Conservation (phyloP, 495 filamentous ascomycete genomes). For the Pseudomonodictys pantanalensis region DNA sequence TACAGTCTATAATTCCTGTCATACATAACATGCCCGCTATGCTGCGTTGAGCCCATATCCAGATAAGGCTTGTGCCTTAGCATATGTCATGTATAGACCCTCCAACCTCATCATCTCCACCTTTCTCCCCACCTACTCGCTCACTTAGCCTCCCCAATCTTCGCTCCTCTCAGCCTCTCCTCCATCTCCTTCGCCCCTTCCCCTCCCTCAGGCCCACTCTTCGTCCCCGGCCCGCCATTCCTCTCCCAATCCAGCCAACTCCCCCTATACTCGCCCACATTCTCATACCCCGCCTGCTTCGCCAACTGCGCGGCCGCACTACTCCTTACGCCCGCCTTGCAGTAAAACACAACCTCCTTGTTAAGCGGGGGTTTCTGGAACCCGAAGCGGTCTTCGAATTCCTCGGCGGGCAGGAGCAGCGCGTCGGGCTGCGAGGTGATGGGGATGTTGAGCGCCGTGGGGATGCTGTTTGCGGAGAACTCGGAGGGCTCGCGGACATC, state of each 20-base stretch:
- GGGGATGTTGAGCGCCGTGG: slow-evolving; percentile 74
- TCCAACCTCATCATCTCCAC: too few species aligned
- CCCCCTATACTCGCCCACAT: slow-evolving; percentile 76
- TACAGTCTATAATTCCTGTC: too few species aligned
- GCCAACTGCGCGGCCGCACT: slow-evolving; percentile 78
- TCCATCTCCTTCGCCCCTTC: too few species aligned
- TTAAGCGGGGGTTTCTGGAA: slow-evolving; percentile 58
- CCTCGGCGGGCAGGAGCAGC: slow-evolving; percentile 66
- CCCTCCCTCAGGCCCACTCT: not conserved
- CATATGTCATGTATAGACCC: too few species aligned
- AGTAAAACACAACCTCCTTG: slow-evolving; percentile 79
- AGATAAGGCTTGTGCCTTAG: too few species aligned
- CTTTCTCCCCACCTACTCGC: too few species aligned
- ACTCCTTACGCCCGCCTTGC: slow-evolving; percentile 83
- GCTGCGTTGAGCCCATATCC: too few species aligned
- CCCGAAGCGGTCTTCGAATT: slow-evolving; percentile 74
- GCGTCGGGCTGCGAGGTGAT: slow-evolving; percentile 73
- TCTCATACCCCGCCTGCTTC: slow-evolving; percentile 67
- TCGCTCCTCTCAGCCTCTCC: too few species aligned
- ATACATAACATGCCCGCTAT: too few species aligned
- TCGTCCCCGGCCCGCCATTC: slow-evolving; percentile 52
- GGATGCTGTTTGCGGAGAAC: slow-evolving; percentile 69
- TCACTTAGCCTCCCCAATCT: too few species aligned
- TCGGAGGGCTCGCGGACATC: slow-evolving; percentile 89
- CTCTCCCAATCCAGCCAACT: slow-evolving; percentile 87